phyloP scores from a whole-genome alignment of 1,284 basidiomycete genomes.

The Malassezia psittaci region DNA sequence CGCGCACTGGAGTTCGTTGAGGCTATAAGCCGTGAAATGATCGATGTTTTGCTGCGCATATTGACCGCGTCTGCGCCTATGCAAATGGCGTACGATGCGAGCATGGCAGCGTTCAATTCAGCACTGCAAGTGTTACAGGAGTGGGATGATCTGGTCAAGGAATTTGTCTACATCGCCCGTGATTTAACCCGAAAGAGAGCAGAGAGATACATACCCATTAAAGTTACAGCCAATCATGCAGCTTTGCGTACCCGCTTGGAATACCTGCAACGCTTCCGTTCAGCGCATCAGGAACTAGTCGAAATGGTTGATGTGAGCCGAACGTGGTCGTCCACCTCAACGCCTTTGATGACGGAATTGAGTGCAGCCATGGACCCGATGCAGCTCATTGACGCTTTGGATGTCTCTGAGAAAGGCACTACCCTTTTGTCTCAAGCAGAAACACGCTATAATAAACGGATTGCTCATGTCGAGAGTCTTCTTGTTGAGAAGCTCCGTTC shows the following conservation, averaged over 20 bases:
- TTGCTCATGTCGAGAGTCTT: conserved; percentile 93
- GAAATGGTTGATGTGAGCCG: conserved; percentile 94
- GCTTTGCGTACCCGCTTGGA: conserved; percentile 78
- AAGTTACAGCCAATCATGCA: conserved; percentile 78
- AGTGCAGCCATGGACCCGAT: conserved; percentile 80
- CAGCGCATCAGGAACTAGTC: conserved; percentile 92
- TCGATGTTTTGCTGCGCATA: conserved; percentile 82
- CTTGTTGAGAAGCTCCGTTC: conserved; percentile 89
- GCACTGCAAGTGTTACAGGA: conserved; percentile 75
- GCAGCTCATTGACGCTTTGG: conserved; percentile 89
- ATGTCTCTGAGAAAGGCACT: conserved; percentile 73
- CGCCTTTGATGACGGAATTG: conserved; percentile 67
- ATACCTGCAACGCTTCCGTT: conserved; percentile 79
- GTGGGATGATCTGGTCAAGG: conserved; percentile 96
- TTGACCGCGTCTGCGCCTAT: conserved; percentile 79
- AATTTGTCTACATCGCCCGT: conserved; percentile 92
- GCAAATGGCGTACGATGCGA: conserved; percentile 86
- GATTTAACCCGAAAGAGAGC: conserved; percentile 82
- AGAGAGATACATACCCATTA: conserved; percentile 95
- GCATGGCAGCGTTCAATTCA: conserved; percentile 70
- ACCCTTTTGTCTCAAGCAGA: conserved; percentile 97
- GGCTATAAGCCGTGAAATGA: conserved; percentile 93
- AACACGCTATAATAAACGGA: conserved; percentile 92
- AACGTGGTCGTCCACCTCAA: conserved; percentile 49
- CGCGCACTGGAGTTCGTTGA: conserved; percentile 91